phyloP scores from a whole-genome alignment of 306 rosid species.

The Herpetospermum pedunculosum region DNA sequence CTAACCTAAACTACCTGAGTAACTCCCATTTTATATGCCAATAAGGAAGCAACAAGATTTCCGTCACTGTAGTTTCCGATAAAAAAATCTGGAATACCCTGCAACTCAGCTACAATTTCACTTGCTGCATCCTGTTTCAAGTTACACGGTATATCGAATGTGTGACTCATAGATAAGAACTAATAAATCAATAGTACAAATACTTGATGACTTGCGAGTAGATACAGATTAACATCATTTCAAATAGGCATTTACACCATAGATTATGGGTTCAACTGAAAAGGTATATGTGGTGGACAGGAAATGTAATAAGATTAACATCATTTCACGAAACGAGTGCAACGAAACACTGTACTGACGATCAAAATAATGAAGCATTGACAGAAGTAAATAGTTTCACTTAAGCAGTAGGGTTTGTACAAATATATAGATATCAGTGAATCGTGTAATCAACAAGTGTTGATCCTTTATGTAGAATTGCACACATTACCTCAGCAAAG shows the following conservation, averaged over 20 bases:
- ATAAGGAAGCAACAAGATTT: slow-evolving; percentile 82
- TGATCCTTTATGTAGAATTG: neutral
- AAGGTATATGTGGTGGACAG: neutral
- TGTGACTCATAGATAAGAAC: neutral
- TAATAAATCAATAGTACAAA: neutral
- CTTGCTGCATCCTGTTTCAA: slow-evolving; percentile 64
- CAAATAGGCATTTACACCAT: neutral
- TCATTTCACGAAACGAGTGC: neutral
- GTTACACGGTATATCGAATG: neutral
- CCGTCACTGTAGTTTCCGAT: slow-evolving; percentile 97
- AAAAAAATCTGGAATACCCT: slow-evolving; percentile 73
- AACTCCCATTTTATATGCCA: slow-evolving; percentile 87
- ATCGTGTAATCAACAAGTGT: neutral
- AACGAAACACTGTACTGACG: neutral
- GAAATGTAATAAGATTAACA: neutral
- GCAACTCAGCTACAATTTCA: slow-evolving; percentile 74
- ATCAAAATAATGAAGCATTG: neutral
- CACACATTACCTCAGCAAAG: slow-evolving; percentile 61
- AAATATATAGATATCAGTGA: neutral
- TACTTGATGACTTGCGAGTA: neutral
- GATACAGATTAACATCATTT: neutral
- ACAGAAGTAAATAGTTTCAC: neutral
- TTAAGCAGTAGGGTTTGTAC: neutral
- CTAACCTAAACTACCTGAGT: slow-evolving; percentile 50
- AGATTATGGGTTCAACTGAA: neutral